Base-by-base conservation (phyloP, 2,329 filamentous ascomycete species). In the Diaporthe destruens region DNA sequence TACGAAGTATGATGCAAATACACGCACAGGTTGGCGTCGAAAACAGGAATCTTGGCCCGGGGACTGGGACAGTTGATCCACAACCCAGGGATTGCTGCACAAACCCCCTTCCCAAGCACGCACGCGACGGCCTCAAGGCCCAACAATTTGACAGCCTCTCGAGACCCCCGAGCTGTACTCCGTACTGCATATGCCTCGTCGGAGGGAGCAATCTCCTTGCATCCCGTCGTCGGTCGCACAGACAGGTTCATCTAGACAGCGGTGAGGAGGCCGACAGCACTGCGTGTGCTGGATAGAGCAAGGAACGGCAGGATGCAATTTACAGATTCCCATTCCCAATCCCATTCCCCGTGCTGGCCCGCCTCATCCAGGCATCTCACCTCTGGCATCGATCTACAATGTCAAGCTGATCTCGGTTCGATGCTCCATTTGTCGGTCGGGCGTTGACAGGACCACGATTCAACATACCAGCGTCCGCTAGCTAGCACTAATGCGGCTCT, bases 401-500 rank as follows among this genome's bases (percentile, higher is more conserved):
- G 44, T 8, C 23, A 53, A 70, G 44, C 44, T 42, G 29, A 61
- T 53, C 36, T 61, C 44, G 29, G 25, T 8, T 51, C 68, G 44
- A 59, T 70, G 67, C 55, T 70, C 32, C 44, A 51, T 70, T 29
- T 59, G 55, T 61, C 49, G 44, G 32, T 61, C 49, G 44, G 32
- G 49, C 68, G 55, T 70, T 23, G 55, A 53, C 68, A 53, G 29
- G 23, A 53, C 44, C 55, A 53, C 68, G 68, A 70, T 59, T 54
- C 55, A 61, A 34, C 67, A 59, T 70, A 56, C 68, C 59, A 53
- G 29, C 56, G 34, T 70, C 39, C 39, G 68, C 44, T 54, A 61
- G 55, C 68, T 44, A 61, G 42, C 61, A 70, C 68, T 70, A 70
- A 70, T 70, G 68, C 68, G 68, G 57, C 68, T 59, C 68, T 61